Conservation (phyloP, 176 grass and related monocot species). For the Chloris gayana region DNA sequence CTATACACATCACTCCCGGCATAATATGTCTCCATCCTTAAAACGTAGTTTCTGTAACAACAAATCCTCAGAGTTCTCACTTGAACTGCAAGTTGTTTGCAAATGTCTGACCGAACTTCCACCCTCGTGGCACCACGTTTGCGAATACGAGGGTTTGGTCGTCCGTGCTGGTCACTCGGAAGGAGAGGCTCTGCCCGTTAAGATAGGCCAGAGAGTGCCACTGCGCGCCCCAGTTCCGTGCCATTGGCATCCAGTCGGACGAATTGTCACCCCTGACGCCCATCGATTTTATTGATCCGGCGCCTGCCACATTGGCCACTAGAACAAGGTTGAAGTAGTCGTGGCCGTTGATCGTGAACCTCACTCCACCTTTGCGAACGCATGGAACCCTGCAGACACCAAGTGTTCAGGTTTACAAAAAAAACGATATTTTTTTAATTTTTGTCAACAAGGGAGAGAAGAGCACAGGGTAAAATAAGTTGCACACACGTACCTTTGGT, state of each 20-base stretch:
- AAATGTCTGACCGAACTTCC: conserved; percentile 49
- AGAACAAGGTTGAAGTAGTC: conserved; percentile 50
- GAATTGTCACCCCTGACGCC: conserved; percentile 18
- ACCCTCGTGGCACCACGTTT: conserved; percentile 30
- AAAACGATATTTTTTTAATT: not conserved
- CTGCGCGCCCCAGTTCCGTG: conserved; percentile 38
- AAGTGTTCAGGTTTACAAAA: not conserved
- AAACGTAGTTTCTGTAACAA: too few relatives aligned
- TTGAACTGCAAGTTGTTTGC: conserved; percentile 30
- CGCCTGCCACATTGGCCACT: conserved; percentile 34
- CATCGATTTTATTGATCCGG: conserved; percentile 44
- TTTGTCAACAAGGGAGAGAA: not conserved
- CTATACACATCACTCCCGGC: too few relatives aligned
- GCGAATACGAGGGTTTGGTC: conserved; percentile 25
- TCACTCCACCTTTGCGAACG: conserved; percentile 33
- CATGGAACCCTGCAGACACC: conserved; percentile 36
- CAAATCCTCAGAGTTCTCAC: not conserved
- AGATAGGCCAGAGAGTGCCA: conserved; percentile 32
- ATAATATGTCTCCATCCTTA: too few relatives aligned
- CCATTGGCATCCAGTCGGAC: conserved; percentile 28
- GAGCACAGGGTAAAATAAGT: not conserved
- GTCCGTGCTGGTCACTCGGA: conserved; percentile 14
- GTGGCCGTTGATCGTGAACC: conserved; percentile 45
- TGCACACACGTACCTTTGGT: conserved; percentile 18
- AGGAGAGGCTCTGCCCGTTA: conserved; percentile 12